Evolutionary conservation across 352 stramenopile genomes (phyloP), one percentile per base, ranked within the genome.

Genomic region (Phytophthora foliorum): DNA sequence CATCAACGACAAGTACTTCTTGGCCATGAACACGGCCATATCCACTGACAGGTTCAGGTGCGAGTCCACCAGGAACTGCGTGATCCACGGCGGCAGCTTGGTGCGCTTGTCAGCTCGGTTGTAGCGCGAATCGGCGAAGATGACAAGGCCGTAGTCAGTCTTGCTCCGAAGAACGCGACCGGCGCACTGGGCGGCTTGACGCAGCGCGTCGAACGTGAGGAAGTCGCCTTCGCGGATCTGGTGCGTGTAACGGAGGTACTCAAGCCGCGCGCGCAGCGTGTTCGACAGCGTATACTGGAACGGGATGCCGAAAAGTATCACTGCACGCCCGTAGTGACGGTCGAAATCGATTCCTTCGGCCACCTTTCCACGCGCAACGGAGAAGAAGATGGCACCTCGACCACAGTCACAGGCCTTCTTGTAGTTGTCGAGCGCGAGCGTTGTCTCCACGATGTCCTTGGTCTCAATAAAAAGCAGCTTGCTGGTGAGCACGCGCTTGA

Each of bases 301-400:
- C 27, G 98, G 98, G 31, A 99, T 98, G 14, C 98, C 98, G 77
- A 99, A 99, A 63, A 99, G 91, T 34, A 99, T 91, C 49, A 99
- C 98, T 38, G 90, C 96, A 50, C 98, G 89, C 38, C 98, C 98
- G 67, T 99, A 99, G 61, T 99, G 98, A 19, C 98, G 88, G 75
- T 99, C 98, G 75, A 99, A 99, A 90, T 99, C 98, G 75, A 99
- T 99, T 17, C 98, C 98, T 80, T 99, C 98, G 2, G 98, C 98
- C 29, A 99, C 98, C 85, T 99, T 99, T 42, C 98, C 98, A 54
- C 98, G 86, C 24, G 98, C 98, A 48, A 99, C 95, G 2, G 97
- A 99, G 51, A 99, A 91, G 82, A 99, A 99, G 17, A 99, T 91
- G 8, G 97, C 98, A 10, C 98, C 98, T 22, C 97, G 90, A 27